Conservation (phyloP, 257 asterid genomes). For the Cruciata laevipes region DNA sequence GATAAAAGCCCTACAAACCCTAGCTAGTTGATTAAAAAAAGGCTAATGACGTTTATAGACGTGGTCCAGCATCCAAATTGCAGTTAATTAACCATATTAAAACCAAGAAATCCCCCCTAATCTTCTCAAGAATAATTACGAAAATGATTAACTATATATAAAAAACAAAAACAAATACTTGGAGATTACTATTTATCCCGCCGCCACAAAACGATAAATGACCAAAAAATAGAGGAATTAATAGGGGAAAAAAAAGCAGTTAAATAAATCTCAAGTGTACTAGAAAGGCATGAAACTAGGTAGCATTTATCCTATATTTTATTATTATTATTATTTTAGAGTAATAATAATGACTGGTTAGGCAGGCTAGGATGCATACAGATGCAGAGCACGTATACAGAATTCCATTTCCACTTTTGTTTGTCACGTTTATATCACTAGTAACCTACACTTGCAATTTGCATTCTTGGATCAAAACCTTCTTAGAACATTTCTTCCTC, state of each 20-base stretch:
- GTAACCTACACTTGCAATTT: background rate
- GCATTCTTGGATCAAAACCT: background rate
- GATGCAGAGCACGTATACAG: conserved; percentile 50
- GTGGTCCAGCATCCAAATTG: conserved; percentile 3
- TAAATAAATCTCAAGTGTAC: background rate
- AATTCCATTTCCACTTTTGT: background rate
- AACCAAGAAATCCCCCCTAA: background rate
- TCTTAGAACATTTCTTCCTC: background rate
- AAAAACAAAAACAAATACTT: too few species aligned
- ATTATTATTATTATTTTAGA: too few species aligned
- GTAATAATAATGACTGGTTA: too few species aligned
- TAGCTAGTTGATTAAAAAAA: too few species aligned
- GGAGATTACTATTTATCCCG: background rate
- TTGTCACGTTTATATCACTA: conserved; percentile 25
- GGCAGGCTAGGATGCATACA: conserved; percentile 41
- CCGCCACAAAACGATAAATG: conserved; percentile 15
- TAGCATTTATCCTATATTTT: background rate
- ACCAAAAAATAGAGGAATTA: background rate
- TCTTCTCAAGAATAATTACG: background rate
- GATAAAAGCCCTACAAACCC: too few species aligned
- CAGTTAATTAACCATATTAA: background rate
- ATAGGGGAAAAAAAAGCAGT: background rate
- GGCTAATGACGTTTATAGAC: background rate
- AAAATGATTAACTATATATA: too few species aligned
- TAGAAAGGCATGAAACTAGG: conserved; percentile 3